Conservation (phyloP, 352 stramenopile species). For the Phytopythium litorale region DNA sequence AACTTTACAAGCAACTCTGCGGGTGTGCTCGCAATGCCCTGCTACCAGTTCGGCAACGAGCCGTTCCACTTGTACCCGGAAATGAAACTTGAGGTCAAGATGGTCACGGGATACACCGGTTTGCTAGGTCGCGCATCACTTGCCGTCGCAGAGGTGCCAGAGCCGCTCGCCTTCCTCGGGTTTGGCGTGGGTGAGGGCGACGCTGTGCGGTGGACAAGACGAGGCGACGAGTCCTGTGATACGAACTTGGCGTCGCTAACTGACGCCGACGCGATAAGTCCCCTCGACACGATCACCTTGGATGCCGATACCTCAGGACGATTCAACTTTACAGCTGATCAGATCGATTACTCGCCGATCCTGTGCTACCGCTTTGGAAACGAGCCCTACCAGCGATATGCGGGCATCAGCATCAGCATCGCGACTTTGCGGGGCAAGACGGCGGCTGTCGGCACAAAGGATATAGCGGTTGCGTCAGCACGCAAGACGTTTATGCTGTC, state of each 20-base stretch:
- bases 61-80: conserved; percentile 50
- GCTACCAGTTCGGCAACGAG: conserved; percentile 60
- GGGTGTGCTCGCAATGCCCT: conserved; percentile 31
- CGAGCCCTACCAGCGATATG: conserved; percentile 46
- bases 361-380: conserved; percentile 7
- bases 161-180: conserved; percentile 55
- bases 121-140: conserved; percentile 36
- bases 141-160: conserved; percentile 48
- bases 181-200: conserved; percentile 38
- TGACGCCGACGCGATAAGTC: conserved; percentile 14
- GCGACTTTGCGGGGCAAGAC: conserved; percentile 41
- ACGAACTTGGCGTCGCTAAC: conserved; percentile 38
- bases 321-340: conserved; percentile 49
- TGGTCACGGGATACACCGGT: conserved; percentile 43
- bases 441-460: conserved; percentile 28
- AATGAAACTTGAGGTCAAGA: conserved; percentile 48
- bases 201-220: conserved; percentile 50
- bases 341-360: conserved; percentile 46
- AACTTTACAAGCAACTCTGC: conserved; percentile 37
- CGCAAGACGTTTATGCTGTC: conserved; percentile 45
- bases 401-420: conserved; percentile 41
- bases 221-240: conserved; percentile 49
- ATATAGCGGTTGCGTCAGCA: conserved; percentile 42
- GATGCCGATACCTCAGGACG: conserved; percentile 18
- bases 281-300: conserved; percentile 37